Conservation (phyloP, 2,329 filamentous ascomycete genomes). For the Beauveria brongniartii region DNA sequence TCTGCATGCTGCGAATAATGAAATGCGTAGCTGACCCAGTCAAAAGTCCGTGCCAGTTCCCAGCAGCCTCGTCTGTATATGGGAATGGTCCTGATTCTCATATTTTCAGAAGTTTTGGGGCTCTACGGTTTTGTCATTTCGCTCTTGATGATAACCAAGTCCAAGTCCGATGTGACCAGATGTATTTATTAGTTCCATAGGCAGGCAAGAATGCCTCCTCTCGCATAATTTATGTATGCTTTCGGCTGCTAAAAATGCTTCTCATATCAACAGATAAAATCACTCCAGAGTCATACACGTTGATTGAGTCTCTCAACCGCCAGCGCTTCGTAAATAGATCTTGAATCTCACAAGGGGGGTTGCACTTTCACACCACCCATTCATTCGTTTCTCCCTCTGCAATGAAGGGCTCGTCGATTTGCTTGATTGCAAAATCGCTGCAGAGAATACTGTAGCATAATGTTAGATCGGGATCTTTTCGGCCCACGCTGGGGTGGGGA, state of each 20-base stretch:
- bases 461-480: constrained; percentile 14
- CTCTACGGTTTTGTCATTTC: constrained; percentile 40
- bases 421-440: constrained; percentile 88
- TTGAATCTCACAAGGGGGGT: neutral
- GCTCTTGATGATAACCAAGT: constrained; percentile 40
- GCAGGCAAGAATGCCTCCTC: neutral
- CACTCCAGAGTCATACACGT: neutral
- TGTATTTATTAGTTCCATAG: constrained; percentile 18
- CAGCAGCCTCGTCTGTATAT: constrained; percentile 39
- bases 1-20: neutral
- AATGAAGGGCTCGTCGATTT: constrained; percentile 90
- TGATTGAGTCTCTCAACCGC: neutral
- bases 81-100: constrained; percentile 40
- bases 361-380: constrained; percentile 56
- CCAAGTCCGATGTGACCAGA: constrained; percentile 28
- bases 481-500: neutral
- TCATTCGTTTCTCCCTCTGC: constrained; percentile 64
- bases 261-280: neutral
- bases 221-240: neutral
- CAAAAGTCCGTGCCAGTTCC: constrained; percentile 34
- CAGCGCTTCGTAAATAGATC: neutral
- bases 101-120: constrained; percentile 38
- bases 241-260: neutral
- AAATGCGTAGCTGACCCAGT: neutral
- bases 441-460: constrained; percentile 65